These are phyloP conservation scores for Proliferodiscus dingleyae DNA, from an alignment of 2,329 filamentous ascomycete genomes.

Conservation along the genomic window DNA sequence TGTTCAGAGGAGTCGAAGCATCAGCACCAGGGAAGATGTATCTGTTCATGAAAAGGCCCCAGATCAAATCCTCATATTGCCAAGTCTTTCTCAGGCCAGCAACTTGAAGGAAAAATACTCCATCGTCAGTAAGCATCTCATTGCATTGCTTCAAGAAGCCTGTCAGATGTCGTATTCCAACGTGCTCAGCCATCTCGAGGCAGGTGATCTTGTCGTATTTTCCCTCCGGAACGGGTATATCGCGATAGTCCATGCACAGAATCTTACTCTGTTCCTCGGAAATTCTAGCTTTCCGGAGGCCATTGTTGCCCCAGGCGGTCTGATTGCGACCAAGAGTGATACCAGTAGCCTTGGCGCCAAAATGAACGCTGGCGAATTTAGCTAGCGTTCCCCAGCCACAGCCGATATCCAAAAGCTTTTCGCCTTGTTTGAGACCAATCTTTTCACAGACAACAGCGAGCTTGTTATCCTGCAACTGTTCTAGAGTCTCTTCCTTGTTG, in stretches of 20 bases:
- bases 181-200: conserved; percentile 98
- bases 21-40: conserved; percentile 97
- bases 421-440: conserved; percentile 76
- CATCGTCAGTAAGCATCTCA: conserved; percentile 95
- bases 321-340: conserved; percentile 94
- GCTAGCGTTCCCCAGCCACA: conserved; percentile 97
- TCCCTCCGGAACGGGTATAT: conserved; percentile 74
- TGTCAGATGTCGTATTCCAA: conserved; percentile 84
- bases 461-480: conserved; percentile 98
- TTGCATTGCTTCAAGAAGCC: conserved; percentile 81
- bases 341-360: conserved; percentile 76
- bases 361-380: conserved; percentile 88
- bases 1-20: conserved; percentile 87
- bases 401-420: conserved; percentile 87
- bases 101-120: conserved; percentile 92
- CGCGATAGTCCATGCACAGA: conserved; percentile 95
- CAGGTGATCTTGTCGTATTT: conserved; percentile 94
- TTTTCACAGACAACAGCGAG: conserved; percentile 93
- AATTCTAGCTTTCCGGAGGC: conserved; percentile 75
- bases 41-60: conserved; percentile 99
- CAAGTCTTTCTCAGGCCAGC: conserved; percentile 89
- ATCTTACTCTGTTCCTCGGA: conserved; percentile 85
- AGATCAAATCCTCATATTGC: conserved; percentile 97
- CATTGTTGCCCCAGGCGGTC: conserved; percentile 93
- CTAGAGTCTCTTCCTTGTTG: conserved; percentile 81